Conservation (phyloP, 441 rosid genomes). For the Manihot esculenta region DNA sequence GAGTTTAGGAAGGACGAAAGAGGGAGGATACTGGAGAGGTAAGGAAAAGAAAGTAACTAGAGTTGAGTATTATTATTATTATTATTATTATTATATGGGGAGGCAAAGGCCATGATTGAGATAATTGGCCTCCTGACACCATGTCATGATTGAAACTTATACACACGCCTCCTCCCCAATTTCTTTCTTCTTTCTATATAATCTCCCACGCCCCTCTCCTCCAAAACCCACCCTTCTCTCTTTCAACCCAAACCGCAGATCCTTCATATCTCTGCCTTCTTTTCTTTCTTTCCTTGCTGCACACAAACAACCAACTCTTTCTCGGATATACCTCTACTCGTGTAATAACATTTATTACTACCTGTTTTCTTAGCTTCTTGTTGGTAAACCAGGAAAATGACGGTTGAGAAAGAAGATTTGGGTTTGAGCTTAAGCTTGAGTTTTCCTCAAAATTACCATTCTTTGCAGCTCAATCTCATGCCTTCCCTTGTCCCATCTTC, state of each 20-base stretch:
- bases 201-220: conserved; percentile 23
- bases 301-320: too few relatives aligned
- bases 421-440: conserved; percentile 77
- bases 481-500: conserved; percentile 36
- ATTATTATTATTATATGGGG: conserved; percentile 28
- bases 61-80: conserved; percentile 43
- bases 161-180: conserved; percentile 27
- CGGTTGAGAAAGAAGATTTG: conserved; percentile 70
- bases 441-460: conserved; percentile 40
- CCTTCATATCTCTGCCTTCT: neutral
- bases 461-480: conserved; percentile 48
- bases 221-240: too few relatives aligned
- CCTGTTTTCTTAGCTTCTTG: neutral
- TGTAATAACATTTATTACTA: too few relatives aligned
- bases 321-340: too few relatives aligned
- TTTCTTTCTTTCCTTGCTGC: too few relatives aligned
- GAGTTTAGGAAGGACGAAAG: neutral
- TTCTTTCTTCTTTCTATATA: conserved; percentile 45
- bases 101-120: conserved; percentile 50
- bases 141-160: conserved; percentile 46
- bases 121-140: conserved; percentile 53
- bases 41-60: neutral
- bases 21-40: neutral
- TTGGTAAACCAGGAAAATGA: conserved; percentile 21
- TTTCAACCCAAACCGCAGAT: too few relatives aligned